phyloP scores from a whole-genome alignment of 163 green algal genomes.

The Scenedesmus sp. region DNA sequence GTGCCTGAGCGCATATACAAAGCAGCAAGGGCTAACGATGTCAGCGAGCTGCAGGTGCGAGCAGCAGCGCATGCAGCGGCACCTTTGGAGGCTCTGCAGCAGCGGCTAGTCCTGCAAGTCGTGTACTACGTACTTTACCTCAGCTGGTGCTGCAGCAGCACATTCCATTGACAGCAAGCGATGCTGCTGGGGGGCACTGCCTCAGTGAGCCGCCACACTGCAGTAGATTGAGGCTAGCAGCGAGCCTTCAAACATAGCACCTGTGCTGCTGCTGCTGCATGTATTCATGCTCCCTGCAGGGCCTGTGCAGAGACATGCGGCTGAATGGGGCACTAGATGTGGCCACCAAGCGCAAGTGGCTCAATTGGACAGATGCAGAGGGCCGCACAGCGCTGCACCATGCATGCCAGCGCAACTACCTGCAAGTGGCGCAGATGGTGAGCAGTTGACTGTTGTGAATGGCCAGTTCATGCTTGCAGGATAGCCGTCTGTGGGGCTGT shows the following conservation, averaged over 20 bases:
- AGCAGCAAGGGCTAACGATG: conserved; percentile 35
- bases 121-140: background rate
- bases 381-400: conserved; percentile 39
- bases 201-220: background rate
- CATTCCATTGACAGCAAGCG: no score
- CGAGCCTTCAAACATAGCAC: background rate
- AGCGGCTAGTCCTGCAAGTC: background rate
- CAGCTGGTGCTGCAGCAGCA: background rate
- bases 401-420: conserved; percentile 30
- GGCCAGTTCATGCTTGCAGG: background rate
- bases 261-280: background rate
- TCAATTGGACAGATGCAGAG: conserved; percentile 45
- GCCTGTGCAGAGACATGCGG: conserved; percentile 35
- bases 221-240: background rate
- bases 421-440: conserved; percentile 42
- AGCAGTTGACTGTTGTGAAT: background rate
- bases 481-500: background rate
- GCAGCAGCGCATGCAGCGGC: background rate
- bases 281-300: background rate
- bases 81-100: background rate
- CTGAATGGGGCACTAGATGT: background rate
- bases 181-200: background rate
- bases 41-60: conserved; percentile 32
- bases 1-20: conserved; percentile 22
- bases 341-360: background rate